A percentile compares a stretch with the other conserved stretches of the same genome.
Evolutionary conservation across 768 basidiomycete species (phyloP).

Genomic region (Hydnum rufescens): DNA sequence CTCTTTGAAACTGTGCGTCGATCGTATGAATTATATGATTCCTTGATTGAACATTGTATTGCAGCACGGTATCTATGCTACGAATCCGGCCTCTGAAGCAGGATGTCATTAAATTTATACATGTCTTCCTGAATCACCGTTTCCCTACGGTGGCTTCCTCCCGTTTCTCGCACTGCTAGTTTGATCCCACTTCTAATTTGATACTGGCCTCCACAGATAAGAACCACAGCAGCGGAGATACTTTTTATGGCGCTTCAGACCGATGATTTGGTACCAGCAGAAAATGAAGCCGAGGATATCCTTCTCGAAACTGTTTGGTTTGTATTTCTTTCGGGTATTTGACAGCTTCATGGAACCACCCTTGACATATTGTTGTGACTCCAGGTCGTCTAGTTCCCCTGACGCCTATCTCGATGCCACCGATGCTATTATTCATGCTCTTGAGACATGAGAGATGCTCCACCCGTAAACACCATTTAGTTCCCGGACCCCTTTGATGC

Average conservation of each 20-base stretch:
- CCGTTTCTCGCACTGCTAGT: conserved; percentile 5
- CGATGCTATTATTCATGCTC: no score
- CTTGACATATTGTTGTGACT: no score
- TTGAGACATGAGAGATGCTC: no score
- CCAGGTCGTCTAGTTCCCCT: no score
- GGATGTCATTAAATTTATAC: conserved; percentile 25
- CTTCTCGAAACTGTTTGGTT: conserved; percentile 73
- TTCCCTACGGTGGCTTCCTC: conserved; percentile 55
- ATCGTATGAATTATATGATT: conserved; percentile 4
- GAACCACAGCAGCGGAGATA: no score
- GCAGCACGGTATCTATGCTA: conserved; percentile 48
- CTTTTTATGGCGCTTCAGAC: conserved; percentile 61
- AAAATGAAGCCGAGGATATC: conserved; percentile 44
- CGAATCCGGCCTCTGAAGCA: conserved; percentile 28
- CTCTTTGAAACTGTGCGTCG: conserved; percentile 63
- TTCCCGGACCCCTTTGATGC: no score
- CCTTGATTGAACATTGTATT: background rate
- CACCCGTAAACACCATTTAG: no score
- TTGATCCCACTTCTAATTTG: no score
- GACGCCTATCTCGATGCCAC: no score
- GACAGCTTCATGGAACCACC: no score
- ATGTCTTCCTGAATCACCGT: conserved; percentile 50
- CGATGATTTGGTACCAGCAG: conserved; percentile 32
- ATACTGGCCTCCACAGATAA: no score
- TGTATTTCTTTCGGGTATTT: conserved; percentile 14